Evolutionary conservation across 2,329 filamentous ascomycete species (phyloP).

Genomic region (Aspergillus fumigatus): DNA sequence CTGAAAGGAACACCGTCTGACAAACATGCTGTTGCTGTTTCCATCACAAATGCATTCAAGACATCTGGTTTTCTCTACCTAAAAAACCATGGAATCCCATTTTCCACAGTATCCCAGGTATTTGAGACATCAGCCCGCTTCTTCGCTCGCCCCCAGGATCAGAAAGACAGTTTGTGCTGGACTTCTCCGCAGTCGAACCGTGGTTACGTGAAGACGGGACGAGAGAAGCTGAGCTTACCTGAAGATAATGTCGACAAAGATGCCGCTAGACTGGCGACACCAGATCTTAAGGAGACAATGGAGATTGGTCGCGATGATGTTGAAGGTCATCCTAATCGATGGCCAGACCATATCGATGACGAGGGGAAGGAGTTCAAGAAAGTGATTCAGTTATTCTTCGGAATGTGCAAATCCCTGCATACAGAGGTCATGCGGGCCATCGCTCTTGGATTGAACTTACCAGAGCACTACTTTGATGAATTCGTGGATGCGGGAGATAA

Average conservation of each 20-base stretch:
- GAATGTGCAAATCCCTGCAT: conserved; percentile 70
- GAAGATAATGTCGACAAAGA: conserved; percentile 55
- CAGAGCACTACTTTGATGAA: conserved; percentile 68
- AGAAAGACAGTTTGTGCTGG: conserved; percentile 67
- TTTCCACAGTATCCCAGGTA: conserved; percentile 54
- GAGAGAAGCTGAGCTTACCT: conserved; percentile 65
- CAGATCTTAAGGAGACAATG: conserved; percentile 55
- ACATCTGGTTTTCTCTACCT: conserved; percentile 87
- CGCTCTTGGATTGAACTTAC: conserved; percentile 72
- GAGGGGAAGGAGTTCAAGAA: conserved; percentile 60
- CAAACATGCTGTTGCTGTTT: conserved; percentile 61
- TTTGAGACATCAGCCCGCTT: conserved; percentile 67
- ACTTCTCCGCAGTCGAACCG: conserved; percentile 68
- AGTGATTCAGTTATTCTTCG: conserved; percentile 72
- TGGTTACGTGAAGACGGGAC: conserved; percentile 65
- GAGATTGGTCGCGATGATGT: conserved; percentile 60
- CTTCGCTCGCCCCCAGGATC: conserved; percentile 58
- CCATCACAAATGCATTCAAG: conserved; percentile 76
- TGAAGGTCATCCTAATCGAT: conserved; percentile 66
- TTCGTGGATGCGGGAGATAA: conserved; percentile 69
- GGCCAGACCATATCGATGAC: conserved; percentile 58
- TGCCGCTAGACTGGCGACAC: conserved; percentile 49
- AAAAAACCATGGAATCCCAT: conserved; percentile 68
- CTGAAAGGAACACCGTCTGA: conserved; percentile 57
- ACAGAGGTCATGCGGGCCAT: conserved; percentile 78